These are phyloP conservation scores for Linnemannia hyalina DNA, from an alignment of 192 early-diverging fungal species.

Conservation along the genomic window DNA sequence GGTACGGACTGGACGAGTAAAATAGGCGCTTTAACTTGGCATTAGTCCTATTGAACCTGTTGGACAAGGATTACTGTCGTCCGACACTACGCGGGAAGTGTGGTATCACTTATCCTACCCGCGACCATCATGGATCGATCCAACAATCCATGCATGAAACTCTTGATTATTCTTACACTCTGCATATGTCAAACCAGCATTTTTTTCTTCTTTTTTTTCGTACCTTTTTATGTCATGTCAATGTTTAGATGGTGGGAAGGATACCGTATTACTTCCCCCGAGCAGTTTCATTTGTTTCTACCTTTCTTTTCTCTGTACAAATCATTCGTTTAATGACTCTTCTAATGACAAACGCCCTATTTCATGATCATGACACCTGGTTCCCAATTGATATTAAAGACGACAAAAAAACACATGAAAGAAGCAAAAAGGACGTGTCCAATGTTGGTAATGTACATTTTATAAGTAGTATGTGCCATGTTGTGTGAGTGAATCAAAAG, in stretches of 20 bases:
- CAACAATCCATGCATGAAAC: neutral
- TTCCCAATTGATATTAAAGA: slow-evolving; percentile 2
- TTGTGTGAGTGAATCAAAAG: neutral
- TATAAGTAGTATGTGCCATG: too few species aligned
- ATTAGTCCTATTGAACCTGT: neutral
- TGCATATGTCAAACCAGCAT: neutral
- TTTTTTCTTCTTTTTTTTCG: neutral
- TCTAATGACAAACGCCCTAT: neutral
- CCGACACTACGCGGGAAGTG: neutral
- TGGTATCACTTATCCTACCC: neutral
- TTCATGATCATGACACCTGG: neutral
- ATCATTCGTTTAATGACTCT: neutral
- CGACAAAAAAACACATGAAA: neutral
- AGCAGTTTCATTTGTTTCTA: neutral
- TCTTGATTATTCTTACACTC: neutral
- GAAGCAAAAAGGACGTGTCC: neutral
- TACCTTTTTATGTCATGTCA: neutral
- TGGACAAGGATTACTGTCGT: neutral
- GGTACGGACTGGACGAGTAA: slow-evolving; percentile 44
- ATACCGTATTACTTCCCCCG: neutral
- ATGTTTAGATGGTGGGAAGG: neutral
- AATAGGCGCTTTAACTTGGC: neutral
- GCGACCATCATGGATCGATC: neutral
- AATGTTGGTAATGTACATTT: neutral
- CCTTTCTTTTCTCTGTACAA: neutral